Percentiles rank a stretch among this genome's conserved stretches.
Conservation (phyloP, 768 basidiomycete genomes). For the Auriscalpium orientale region DNA sequence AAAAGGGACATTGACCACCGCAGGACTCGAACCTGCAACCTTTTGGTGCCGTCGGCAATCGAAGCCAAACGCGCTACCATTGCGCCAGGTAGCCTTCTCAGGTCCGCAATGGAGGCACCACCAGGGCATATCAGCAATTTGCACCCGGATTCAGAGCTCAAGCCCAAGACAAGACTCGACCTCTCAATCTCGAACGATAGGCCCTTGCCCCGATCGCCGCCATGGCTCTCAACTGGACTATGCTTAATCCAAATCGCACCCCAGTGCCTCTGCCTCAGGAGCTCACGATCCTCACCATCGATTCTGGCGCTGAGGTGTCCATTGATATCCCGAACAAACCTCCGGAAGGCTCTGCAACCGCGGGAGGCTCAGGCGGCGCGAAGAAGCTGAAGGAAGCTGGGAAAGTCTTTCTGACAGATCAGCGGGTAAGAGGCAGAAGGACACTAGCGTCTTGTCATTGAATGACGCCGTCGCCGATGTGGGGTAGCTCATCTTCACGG, state of each 20-base stretch:
- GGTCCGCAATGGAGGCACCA: no score
- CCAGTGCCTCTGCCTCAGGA: slow-evolving; percentile 64
- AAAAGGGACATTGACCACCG: slow-evolving; percentile 37
- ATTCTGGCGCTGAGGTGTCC: slow-evolving; percentile 49
- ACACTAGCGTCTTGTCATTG: not conserved
- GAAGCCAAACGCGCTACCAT: slow-evolving; percentile 96
- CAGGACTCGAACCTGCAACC: slow-evolving; percentile 96
- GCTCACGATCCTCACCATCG: slow-evolving; percentile 45
- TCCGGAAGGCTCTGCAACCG: slow-evolving; percentile 32
- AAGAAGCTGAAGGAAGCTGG: slow-evolving; percentile 57
- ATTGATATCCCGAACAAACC: slow-evolving; percentile 50
- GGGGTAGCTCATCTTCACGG: slow-evolving; percentile 54
- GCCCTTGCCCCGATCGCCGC: not conserved
- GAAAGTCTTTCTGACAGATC: slow-evolving; percentile 58
- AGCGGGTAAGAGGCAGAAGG: slow-evolving; percentile 44
- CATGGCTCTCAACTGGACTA: slow-evolving; percentile 82
- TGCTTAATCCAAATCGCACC: slow-evolving; percentile 48
- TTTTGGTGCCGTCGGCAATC: slow-evolving; percentile 75
- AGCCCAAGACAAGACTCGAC: no score
- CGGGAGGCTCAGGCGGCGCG: slow-evolving; percentile 47
- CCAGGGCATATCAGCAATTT: no score
- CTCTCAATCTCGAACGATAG: not conserved
- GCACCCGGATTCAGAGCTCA: no score
- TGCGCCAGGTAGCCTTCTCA: slow-evolving; percentile 57
- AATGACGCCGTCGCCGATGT: not conserved